A percentile compares a stretch with the other conserved stretches of the same genome.
Conservation (phyloP, 2,329 filamentous ascomycete genomes). For the Colletotrichum aenigma region DNA sequence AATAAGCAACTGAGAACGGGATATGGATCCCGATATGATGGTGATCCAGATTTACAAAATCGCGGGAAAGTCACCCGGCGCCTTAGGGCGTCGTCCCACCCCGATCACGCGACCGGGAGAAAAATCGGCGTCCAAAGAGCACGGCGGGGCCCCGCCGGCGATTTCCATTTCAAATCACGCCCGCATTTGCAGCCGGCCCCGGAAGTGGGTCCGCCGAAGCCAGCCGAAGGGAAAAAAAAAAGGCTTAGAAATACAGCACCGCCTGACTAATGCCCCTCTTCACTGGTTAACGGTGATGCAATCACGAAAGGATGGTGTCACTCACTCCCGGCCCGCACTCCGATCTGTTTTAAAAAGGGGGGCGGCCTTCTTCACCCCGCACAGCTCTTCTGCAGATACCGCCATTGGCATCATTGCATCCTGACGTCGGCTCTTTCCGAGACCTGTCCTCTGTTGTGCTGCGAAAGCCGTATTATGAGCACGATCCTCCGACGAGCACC, state of each 20-base stretch:
- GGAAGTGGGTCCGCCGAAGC: not conserved
- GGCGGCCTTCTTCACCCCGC: not conserved
- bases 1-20: not conserved
- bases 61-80: not conserved
- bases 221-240: not conserved
- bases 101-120: not conserved
- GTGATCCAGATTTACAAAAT: not conserved
- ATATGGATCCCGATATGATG: not conserved
- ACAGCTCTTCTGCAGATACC: not conserved
- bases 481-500: not conserved
- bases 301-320: not conserved
- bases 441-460: not conserved
- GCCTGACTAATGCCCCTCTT: slow-evolving; percentile 1
- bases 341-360: not conserved
- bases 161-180: slow-evolving; percentile 8
- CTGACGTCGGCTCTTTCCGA: not conserved
- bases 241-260: slow-evolving; percentile 11
- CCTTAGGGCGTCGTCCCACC: not conserved
- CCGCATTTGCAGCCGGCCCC: not conserved
- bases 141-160: not conserved
- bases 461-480: not conserved
- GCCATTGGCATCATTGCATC: not conserved
- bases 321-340: not conserved
- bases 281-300: not conserved
- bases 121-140: not conserved